Conservation (phyloP, 805 yeast species). For the Ascoidea tarda region DNA sequence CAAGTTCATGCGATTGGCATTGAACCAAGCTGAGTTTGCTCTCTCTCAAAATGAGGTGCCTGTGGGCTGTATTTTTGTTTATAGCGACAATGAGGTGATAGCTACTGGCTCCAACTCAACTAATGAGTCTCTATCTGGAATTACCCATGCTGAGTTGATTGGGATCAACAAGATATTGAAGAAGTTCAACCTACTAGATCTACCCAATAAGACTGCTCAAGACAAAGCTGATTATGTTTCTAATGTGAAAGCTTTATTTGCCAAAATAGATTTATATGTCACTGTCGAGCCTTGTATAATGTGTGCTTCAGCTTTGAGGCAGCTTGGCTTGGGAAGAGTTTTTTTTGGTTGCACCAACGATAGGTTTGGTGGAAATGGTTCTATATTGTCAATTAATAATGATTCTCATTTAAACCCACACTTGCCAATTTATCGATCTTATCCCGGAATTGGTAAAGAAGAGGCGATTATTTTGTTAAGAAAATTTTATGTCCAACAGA, state of each 20-base stretch:
- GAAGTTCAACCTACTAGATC: conserved; percentile 26
- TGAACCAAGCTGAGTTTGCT: conserved; percentile 48
- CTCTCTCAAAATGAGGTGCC: conserved; percentile 65
- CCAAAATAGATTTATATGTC: conserved; percentile 61
- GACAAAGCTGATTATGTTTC: conserved; percentile 8
- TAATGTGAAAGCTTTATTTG: conserved; percentile 24
- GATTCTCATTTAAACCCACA: conserved; percentile 17
- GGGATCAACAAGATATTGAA: conserved; percentile 47
- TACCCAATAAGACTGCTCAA: conserved; percentile 7
- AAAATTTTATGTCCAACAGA: conserved; percentile 74
- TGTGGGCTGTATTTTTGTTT: conserved; percentile 66
- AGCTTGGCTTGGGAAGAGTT: conserved; percentile 57
- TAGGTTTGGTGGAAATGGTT: conserved; percentile 93
- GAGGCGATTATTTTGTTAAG: conserved; percentile 78
- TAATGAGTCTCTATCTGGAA: conserved; percentile 72
- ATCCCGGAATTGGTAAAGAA: conserved; percentile 67
- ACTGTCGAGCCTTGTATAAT: conserved; percentile 97
- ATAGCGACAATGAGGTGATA: conserved; percentile 32
- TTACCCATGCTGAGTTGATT: conserved; percentile 84
- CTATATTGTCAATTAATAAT: conserved; percentile 49
- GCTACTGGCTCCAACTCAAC: conserved; percentile 81
- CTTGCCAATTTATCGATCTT: conserved; percentile 28
- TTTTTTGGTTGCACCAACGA: conserved; percentile 92
- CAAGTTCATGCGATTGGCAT: conserved; percentile 35
- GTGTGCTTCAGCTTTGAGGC: conserved; percentile 91